Percentiles rank a stretch among this genome's conserved stretches.
Evolutionary conservation across 2,329 filamentous ascomycete species (phyloP).

Genomic region (Trichothecium roseum): DNA sequence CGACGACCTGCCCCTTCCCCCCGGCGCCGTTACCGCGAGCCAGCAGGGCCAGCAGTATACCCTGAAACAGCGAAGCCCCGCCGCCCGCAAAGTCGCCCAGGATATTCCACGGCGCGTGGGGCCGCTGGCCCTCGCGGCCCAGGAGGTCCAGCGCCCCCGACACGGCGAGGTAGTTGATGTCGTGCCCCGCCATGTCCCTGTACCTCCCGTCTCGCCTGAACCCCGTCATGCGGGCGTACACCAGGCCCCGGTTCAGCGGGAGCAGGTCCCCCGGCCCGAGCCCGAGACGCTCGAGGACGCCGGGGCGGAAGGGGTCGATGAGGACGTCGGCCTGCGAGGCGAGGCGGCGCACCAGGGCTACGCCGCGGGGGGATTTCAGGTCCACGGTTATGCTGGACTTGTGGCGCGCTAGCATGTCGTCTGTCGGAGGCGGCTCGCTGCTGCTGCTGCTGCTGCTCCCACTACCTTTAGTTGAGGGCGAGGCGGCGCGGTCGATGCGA

Average conservation of each 20-base stretch:
- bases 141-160: conserved; percentile 70
- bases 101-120: conserved; percentile 73
- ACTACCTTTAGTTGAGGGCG: no score
- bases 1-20: conserved; percentile 78
- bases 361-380: conserved; percentile 57
- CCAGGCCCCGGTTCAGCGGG: conserved; percentile 59
- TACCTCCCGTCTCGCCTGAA: conserved; percentile 85
- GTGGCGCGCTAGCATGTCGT: conserved; percentile 67
- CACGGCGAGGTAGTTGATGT: conserved; percentile 93
- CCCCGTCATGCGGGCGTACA: conserved; percentile 80
- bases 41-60: conserved; percentile 71
- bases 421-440: conserved; percentile 29
- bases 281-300: conserved; percentile 76
- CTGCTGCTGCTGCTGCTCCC: conserved; percentile 28
- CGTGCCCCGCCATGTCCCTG: conserved; percentile 80
- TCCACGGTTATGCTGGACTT: conserved; percentile 75
- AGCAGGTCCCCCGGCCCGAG: conserved; percentile 62
- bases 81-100: conserved; percentile 88
- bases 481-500: conserved; percentile 62
- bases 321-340: conserved; percentile 67
- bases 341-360: conserved; percentile 56
- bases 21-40: conserved; percentile 50
- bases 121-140: conserved; percentile 57
- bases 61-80: conserved; percentile 70
- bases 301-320: conserved; percentile 89